A percentile compares a stretch with the other conserved stretches of the same genome.
These are phyloP conservation scores for Podaxis sp. DNA, from an alignment of 768 basidiomycete species.

Conservation along the genomic window DNA sequence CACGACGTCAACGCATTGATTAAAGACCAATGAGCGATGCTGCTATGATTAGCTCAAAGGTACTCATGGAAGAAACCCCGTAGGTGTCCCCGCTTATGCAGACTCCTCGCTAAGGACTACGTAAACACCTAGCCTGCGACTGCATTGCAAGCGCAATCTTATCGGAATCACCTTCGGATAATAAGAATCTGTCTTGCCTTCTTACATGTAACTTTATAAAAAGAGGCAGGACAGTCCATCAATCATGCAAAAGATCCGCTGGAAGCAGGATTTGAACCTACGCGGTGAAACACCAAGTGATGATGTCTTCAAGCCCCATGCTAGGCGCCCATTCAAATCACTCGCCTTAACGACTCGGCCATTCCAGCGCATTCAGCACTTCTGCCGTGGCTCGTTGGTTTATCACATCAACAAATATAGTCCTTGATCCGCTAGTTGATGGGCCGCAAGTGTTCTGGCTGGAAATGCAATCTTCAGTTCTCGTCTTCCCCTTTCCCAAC, in stretches of 20 bases:
- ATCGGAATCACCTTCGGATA: background rate
- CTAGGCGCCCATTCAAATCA: conserved; percentile 62
- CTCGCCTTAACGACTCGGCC: conserved; percentile 93
- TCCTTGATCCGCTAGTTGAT: background rate
- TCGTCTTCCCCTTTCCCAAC: too few relatives aligned
- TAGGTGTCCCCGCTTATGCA: background rate
- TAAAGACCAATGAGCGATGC: background rate
- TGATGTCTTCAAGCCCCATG: conserved; percentile 23
- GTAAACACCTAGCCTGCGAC: background rate
- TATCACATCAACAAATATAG: background rate
- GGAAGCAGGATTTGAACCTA: conserved; percentile 91
- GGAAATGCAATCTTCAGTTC: too few relatives aligned
- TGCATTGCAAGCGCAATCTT: background rate
- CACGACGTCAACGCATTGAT: background rate
- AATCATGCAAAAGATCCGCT: conserved; percentile 50
- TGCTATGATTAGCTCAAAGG: background rate
- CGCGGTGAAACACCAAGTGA: conserved; percentile 87
- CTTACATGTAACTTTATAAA: background rate
- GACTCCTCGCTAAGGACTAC: background rate
- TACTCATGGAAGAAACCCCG: background rate
- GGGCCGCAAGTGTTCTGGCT: background rate
- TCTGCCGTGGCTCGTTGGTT: background rate
- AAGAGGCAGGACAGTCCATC: background rate
- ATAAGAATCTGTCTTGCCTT: background rate
- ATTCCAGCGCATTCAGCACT: conserved; percentile 40